phyloP scores from a whole-genome alignment of 1,284 basidiomycete species.

The Spongiforma sp. region DNA sequence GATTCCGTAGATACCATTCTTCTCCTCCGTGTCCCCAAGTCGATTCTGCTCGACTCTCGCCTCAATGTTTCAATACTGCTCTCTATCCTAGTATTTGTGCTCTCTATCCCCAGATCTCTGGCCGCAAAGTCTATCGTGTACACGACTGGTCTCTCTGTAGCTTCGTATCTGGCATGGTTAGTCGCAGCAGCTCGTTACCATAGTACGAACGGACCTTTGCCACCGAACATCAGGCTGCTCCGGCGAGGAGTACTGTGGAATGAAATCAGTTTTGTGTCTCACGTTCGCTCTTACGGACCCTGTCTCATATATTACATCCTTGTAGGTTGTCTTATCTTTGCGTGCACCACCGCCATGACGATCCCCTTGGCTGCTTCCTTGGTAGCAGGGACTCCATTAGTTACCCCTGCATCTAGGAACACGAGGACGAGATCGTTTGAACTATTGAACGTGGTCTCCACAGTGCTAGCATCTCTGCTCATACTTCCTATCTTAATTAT shows the following conservation, averaged over 20 bases:
- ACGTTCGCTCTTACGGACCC: not conserved
- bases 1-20: conserved; percentile 58
- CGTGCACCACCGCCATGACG: conserved; percentile 67
- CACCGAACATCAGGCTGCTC: conserved; percentile 41
- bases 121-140: conserved; percentile 57
- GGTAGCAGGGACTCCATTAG: conserved; percentile 44
- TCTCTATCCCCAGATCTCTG: conserved; percentile 59
- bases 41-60: conserved; percentile 36
- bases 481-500: conserved; percentile 65
- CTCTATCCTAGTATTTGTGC: conserved; percentile 49
- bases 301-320: conserved; percentile 13
- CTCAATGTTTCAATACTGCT: conserved; percentile 43
- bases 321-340: conserved; percentile 56
- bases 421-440: conserved; percentile 61
- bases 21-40: conserved; percentile 45
- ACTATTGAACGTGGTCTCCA: conserved; percentile 56
- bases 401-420: conserved; percentile 47
- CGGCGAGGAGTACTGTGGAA: conserved; percentile 61
- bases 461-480: conserved; percentile 52
- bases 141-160: conserved; percentile 61
- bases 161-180: conserved; percentile 65
- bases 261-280: conserved; percentile 57
- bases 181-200: conserved; percentile 55
- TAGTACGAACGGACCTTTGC: conserved; percentile 46
- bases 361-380: conserved; percentile 68